Conservation (phyloP, 1,284 basidiomycete genomes). For the Heterobasidion occidentale region DNA sequence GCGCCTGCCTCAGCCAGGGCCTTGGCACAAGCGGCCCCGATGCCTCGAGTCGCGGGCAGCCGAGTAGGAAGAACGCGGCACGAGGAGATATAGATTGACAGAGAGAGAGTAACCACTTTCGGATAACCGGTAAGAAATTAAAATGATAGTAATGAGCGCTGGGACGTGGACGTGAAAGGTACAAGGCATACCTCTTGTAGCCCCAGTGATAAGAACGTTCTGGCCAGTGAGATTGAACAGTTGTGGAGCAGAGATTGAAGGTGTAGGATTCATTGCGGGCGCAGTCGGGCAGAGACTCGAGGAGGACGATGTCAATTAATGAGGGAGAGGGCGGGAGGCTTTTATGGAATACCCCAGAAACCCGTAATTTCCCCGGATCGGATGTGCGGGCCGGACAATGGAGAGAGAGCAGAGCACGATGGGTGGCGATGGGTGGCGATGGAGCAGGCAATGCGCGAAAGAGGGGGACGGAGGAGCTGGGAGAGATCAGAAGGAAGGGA, state of each 20-base stretch:
- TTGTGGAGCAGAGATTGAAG: slow-evolving; percentile 33
- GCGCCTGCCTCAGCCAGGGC: slow-evolving; percentile 79
- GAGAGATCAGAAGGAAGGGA: slow-evolving; percentile 1
- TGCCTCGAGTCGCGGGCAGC: slow-evolving; percentile 35
- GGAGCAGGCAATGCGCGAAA: not conserved
- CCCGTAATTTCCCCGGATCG: slow-evolving; percentile 23
- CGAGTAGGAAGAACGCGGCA: slow-evolving; percentile 4
- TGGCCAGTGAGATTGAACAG: slow-evolving; percentile 56
- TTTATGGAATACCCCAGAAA: slow-evolving; percentile 1
- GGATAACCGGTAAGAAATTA: slow-evolving; percentile 1
- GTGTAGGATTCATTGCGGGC: slow-evolving; percentile 33
- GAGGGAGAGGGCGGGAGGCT: slow-evolving; percentile 1
- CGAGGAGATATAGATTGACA: slow-evolving; percentile 4
- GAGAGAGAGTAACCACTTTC: not conserved
- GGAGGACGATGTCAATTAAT: not conserved
- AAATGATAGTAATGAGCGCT: slow-evolving; percentile 14
- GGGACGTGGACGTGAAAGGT: slow-evolving; percentile 2
- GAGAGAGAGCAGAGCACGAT: not conserved
- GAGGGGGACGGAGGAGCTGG: not conserved
- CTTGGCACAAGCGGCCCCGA: slow-evolving; percentile 65
- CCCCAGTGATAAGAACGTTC: slow-evolving; percentile 66
- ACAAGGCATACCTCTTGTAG: slow-evolving; percentile 43
- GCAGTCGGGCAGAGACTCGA: not conserved
- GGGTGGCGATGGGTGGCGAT: not conserved
- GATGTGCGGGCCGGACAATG: slow-evolving; percentile 14